These are phyloP conservation scores for Dactylellina cionopaga DNA, from an alignment of 2,329 filamentous ascomycete species.

Conservation along the genomic window DNA sequence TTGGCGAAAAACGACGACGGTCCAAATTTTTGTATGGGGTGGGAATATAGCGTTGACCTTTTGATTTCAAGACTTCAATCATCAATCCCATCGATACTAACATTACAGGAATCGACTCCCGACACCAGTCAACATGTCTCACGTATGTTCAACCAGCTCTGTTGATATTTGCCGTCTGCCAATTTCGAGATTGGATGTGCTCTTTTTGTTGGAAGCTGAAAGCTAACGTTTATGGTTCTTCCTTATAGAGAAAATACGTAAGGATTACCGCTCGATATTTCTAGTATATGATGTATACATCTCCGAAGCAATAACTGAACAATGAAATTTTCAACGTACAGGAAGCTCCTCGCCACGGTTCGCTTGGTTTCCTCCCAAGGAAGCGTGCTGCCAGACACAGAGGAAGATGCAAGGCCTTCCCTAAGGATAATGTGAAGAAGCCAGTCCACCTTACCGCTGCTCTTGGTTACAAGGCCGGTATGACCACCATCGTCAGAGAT, in stretches of 20 bases:
- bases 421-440: constrained; percentile 99
- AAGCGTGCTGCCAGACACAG: constrained; percentile 80
- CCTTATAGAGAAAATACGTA: constrained; percentile 58
- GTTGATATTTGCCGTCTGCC: constrained; percentile 14
- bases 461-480: constrained; percentile 99
- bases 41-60: constrained; percentile 41
- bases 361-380: constrained; percentile 81
- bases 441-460: constrained; percentile 96
- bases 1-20: constrained; percentile 27
- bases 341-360: constrained; percentile 95
- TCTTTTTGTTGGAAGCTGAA: not conserved
- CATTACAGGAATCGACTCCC: constrained; percentile 45
- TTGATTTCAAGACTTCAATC: constrained; percentile 36
- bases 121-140: constrained; percentile 55
- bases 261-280: constrained; percentile 38
- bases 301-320: constrained; percentile 51
- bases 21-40: constrained; percentile 47
- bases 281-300: constrained; percentile 6
- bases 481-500: constrained; percentile 99
- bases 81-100: constrained; percentile 35
- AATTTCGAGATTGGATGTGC: not conserved
- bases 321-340: constrained; percentile 67
- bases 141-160: constrained; percentile 51
- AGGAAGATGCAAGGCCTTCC: constrained; percentile 96
- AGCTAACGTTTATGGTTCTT: constrained; percentile 34